Base-by-base conservation (phyloP, 176 grass and related monocot species). In the Triticum monococcum region DNA sequence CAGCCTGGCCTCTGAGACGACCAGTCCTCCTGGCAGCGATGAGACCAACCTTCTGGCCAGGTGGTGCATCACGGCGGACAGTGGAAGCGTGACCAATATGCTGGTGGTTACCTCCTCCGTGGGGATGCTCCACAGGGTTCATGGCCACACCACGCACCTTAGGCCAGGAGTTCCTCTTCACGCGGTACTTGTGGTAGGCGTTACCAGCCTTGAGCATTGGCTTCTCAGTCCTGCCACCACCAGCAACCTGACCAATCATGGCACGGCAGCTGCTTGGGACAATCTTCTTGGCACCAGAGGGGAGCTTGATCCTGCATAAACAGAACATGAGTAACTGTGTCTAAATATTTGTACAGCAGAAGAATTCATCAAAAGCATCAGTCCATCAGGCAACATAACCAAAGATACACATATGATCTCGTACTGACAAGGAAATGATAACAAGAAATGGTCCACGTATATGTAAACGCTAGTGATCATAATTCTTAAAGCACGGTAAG, bases 141-240 rank as follows among this genome's bases (percentile, higher is more conserved):
- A 98, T 98, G 60, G 95, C 95, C 79, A 98, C 95, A 98, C 95
- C 95, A 91, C 95, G 93, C 56, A 98, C 95, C 95, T 98, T 98
- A 9, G 95, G 95, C 95, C 95, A 98, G 85, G 93, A 83, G 89
- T 98, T 98, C 56, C 95, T 90, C 91, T 98, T 98, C 71, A 98
- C 95, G 0, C 93, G 91, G 91, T 81, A 98, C 85, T 98, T 98
- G 89, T 98, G 95, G 90, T 98, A 98, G 9, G 95, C 95, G 4
- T 98, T 95, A 4, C 95, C 95, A 0, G 95, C 95, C 85, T 98
- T 98, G 12, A 98, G 87, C 57, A 98, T 84, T 0, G 95, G 95
- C 83, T 98, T 98, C 91, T 98, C 95, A 61, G 95, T 98, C 79
- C 95, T 92, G 23, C 95, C 95, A 12, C 95, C 95, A 25, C 95